Conservation (phyloP, 495 filamentous ascomycete genomes). For the Immersiella caudata region DNA sequence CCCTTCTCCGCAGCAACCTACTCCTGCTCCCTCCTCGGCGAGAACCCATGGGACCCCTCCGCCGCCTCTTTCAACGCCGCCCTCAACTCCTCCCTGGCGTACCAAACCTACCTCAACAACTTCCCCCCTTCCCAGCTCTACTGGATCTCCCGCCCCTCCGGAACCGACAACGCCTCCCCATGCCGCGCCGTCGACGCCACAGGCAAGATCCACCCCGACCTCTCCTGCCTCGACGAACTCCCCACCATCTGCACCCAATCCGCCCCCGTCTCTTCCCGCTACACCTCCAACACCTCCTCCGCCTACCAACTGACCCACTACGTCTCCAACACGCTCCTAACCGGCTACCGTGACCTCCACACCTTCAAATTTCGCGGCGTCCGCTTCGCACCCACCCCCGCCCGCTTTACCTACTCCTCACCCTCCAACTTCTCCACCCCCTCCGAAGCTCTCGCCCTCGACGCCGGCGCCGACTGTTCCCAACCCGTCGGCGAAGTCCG, state of each 20-base stretch:
- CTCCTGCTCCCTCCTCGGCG: slow-evolving; percentile 35
- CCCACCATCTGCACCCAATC: slow-evolving; percentile 44
- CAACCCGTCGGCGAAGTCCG: slow-evolving; percentile 38
- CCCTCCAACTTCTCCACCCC: slow-evolving; percentile 27
- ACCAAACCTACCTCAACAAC: slow-evolving; percentile 34
- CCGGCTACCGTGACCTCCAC: slow-evolving; percentile 44
- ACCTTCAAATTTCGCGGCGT: slow-evolving; percentile 47
- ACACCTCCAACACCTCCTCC: slow-evolving; percentile 30
- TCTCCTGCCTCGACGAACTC: slow-evolving; percentile 27
- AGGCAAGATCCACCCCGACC: slow-evolving; percentile 26
- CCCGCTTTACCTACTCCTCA: slow-evolving; percentile 40
- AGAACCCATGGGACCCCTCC: slow-evolving; percentile 35
- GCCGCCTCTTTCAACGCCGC: slow-evolving; percentile 34
- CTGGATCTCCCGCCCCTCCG: slow-evolving; percentile 37
- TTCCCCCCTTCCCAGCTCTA: slow-evolving; percentile 34
- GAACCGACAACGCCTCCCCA: slow-evolving; percentile 27
- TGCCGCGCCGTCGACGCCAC: slow-evolving; percentile 35
- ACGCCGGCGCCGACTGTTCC: slow-evolving; percentile 36
- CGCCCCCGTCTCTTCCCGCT: slow-evolving; percentile 37
- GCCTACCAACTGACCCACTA: slow-evolving; percentile 38
- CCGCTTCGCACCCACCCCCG: slow-evolving; percentile 43
- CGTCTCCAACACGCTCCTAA: slow-evolving; percentile 36
- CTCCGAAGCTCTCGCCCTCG: slow-evolving; percentile 28
- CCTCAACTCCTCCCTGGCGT: slow-evolving; percentile 35
- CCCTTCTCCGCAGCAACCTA: slow-evolving; percentile 21